Conservation (phyloP, 1,284 basidiomycete species). For the Cutaneotrichosporon spelunceum region DNA sequence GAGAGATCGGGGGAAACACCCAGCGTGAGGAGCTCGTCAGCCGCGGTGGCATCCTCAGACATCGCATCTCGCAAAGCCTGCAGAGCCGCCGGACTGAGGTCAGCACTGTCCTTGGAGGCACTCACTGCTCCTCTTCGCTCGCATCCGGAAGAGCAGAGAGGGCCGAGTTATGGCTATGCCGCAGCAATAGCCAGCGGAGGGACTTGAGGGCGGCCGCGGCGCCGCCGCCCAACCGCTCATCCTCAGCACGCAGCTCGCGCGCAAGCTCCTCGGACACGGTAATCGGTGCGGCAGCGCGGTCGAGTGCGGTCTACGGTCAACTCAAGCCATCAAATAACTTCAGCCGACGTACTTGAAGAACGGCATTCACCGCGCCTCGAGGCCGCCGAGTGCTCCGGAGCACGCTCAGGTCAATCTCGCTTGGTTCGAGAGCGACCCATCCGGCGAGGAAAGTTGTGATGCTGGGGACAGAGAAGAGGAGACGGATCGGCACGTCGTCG, state of each 20-base stretch:
- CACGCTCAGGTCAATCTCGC: constrained; percentile 36
- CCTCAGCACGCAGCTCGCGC: constrained; percentile 30
- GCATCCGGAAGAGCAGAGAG: constrained; percentile 20
- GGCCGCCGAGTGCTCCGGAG: constrained; percentile 22
- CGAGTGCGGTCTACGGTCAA: constrained; percentile 15
- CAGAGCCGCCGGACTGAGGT: neutral
- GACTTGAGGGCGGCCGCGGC: constrained; percentile 29
- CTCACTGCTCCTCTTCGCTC: neutral
- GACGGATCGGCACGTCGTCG: constrained; percentile 28
- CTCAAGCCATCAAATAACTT: neutral
- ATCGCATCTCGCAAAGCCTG: neutral
- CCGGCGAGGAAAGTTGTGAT: constrained; percentile 31
- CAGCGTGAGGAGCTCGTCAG: neutral
- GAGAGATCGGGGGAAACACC: neutral
- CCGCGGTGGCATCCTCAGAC: neutral
- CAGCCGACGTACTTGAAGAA: constrained; percentile 30
- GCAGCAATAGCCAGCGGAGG: constrained; percentile 37
- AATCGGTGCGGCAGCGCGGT: constrained; percentile 18
- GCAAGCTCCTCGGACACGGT: constrained; percentile 27
- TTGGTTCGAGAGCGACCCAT: constrained; percentile 36
- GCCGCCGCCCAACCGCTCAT: constrained; percentile 35
- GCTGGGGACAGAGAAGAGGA: constrained; percentile 42
- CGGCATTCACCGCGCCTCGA: constrained; percentile 27
- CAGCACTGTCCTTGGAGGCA: neutral
- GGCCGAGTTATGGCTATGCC: constrained; percentile 34